A percentile compares a stretch with the other conserved stretches of the same genome.
Evolutionary conservation across 495 filamentous ascomycete genomes (phyloP).

Genomic region (Saxispiralis lemnorum): DNA sequence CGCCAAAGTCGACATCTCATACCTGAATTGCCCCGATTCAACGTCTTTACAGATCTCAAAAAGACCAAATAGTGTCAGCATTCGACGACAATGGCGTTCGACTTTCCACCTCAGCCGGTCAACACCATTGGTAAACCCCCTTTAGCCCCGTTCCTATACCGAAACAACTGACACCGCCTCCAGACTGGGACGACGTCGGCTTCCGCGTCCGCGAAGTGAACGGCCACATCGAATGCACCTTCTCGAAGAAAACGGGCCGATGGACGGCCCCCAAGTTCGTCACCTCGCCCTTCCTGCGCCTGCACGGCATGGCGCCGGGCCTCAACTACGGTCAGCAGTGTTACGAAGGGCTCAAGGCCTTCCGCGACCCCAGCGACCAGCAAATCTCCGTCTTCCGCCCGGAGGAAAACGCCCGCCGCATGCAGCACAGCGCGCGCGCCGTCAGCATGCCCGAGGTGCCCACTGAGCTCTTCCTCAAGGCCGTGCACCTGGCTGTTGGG

Average conservation of each 20-base stretch:
- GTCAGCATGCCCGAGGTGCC: constrained; percentile 29
- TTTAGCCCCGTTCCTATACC: background rate
- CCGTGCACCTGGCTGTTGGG: constrained; percentile 25
- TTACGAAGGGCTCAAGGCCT: constrained; percentile 26
- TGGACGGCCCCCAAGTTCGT: constrained; percentile 29
- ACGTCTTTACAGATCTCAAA: too few relatives aligned
- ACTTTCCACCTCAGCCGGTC: constrained; percentile 68
- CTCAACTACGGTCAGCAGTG: constrained; percentile 31
- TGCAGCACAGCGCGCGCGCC: constrained; percentile 19
- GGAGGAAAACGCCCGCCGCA: constrained; percentile 21
- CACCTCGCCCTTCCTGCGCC: constrained; percentile 25
- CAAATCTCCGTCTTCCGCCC: constrained; percentile 29
- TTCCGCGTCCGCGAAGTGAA: constrained; percentile 57
- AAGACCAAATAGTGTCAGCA: too few relatives aligned
- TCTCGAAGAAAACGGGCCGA: constrained; percentile 19
- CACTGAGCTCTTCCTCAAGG: constrained; percentile 22
- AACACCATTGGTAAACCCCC: constrained; percentile 45
- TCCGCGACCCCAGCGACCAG: constrained; percentile 20
- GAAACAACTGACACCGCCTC: constrained; percentile 1
- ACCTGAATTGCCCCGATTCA: too few relatives aligned
- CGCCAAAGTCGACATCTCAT: too few relatives aligned
- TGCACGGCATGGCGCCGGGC: constrained; percentile 30
- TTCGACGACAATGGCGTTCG: constrained; percentile 11
- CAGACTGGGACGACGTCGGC: constrained; percentile 79
- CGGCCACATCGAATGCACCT: constrained; percentile 30